Evolutionary conservation across 192 early-diverging fungal genomes (phyloP), one percentile per base, ranked within the genome.

Genomic region (Coemansia sp.): DNA sequence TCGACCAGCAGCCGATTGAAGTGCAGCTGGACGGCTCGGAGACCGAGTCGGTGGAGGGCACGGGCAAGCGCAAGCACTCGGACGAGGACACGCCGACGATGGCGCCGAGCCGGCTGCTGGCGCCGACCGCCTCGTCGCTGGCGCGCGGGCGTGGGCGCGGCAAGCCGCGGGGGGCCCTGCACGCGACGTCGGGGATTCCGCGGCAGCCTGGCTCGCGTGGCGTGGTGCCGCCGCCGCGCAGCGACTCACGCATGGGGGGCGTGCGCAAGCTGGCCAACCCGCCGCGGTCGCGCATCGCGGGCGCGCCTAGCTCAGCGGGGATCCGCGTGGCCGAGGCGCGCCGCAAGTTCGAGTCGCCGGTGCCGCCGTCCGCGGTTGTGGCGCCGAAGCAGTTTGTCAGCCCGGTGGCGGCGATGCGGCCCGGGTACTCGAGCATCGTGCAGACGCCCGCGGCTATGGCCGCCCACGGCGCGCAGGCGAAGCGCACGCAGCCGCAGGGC

Each of bases 51-150:
- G 62, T 35, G 18, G 32, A 64, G 28, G 22, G 12, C 1, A 23
- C 54, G 25, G 54, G 60, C 11, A 71, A 77, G 58, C 74, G 74
- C 68, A 77, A 77, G 57, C 65, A 67, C n/a, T 77, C 74, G 18
- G 64, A 64, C 30, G 61, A 69, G 40, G 67, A 65, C 38, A 43
- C 12, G 35, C 43, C 12, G 33, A 22, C 54, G n/a, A 7, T 3
- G 32, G 45, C 46, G 16, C 31, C 43, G 18, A 54, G 52, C 52
- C 56, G 52, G 0, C 62, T 60, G 40, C 7, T 56, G 24, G 35
- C 60, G 21, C 60, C 63, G 1, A 54, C 61, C 2, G 58, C 48
- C 2, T 18, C 61, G 23, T 48, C 72, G 10, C 21, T 64, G 4
- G 62, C 62, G 29, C 54, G 54, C 18, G 52, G 56, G 40, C 59